Conservation (phyloP, 1,284 basidiomycete genomes). For the Apiotrichum brassicae region DNA sequence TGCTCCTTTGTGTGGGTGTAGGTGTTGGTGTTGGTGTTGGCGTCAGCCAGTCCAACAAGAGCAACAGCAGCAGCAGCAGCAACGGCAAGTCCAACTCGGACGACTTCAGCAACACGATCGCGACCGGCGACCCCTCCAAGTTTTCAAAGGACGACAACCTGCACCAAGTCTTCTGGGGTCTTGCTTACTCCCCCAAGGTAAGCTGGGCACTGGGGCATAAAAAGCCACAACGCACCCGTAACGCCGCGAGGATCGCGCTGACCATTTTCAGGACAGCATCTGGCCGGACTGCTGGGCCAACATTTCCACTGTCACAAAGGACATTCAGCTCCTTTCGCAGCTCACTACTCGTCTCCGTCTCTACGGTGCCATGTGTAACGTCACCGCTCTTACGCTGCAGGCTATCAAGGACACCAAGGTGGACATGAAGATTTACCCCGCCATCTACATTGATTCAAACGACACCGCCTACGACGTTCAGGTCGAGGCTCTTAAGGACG, state of each 20-base stretch:
- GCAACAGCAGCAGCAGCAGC: neutral
- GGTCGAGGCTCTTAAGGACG: constrained; percentile 56
- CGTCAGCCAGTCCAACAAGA: constrained; percentile 27
- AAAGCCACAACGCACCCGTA: no score
- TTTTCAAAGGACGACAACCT: constrained; percentile 60
- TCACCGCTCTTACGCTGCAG: constrained; percentile 56
- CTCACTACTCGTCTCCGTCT: constrained; percentile 42
- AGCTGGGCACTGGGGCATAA: no score
- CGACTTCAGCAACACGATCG: constrained; percentile 3
- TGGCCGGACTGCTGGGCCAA: neutral
- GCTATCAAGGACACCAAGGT: constrained; percentile 84
- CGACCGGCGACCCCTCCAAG: constrained; percentile 54
- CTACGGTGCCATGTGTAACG: constrained; percentile 51
- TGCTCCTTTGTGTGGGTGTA: constrained; percentile 16
- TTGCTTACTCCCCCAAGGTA: constrained; percentile 64
- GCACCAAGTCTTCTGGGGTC: constrained; percentile 60
- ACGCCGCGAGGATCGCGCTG: no score
- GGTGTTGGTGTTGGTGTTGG: constrained; percentile 28
- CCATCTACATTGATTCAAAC: constrained; percentile 65
- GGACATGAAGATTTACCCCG: constrained; percentile 78
- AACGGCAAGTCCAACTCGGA: constrained; percentile 3
- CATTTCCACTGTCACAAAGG: constrained; percentile 45
- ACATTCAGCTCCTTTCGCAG: constrained; percentile 47
- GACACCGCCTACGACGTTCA: constrained; percentile 66
- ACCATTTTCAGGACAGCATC: neutral